Conservation (phyloP, 495 filamentous ascomycete species). For the Aspergillus coremiiformis region DNA sequence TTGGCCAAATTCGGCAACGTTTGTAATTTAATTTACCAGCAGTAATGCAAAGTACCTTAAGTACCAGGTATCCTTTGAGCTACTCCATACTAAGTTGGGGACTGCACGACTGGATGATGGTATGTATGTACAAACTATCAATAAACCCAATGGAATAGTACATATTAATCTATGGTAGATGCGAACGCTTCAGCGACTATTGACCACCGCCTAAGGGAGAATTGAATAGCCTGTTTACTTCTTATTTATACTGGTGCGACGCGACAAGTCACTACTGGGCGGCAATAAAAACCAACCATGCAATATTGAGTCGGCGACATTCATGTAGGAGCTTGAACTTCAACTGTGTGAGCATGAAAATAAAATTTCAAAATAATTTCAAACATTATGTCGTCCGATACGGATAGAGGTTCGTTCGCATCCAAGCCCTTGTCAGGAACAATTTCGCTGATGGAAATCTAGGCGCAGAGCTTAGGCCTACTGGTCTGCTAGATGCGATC, state of each 20-base stretch:
- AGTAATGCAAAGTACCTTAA: neutral
- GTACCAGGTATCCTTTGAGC: no score
- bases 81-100: no score
- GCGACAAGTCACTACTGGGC: neutral
- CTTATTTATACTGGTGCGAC: neutral
- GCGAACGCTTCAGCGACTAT: neutral
- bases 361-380: no score
- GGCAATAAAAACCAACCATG: neutral
- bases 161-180: neutral
- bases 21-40: conserved; percentile 1
- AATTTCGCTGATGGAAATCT: conserved; percentile 4
- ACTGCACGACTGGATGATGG: neutral
- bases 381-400: conserved; percentile 18
- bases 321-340: neutral
- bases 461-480: conserved; percentile 15
- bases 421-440: neutral
- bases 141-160: neutral
- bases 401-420: conserved; percentile 12
- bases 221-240: neutral
- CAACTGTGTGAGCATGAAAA: neutral
- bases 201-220: neutral
- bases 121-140: neutral
- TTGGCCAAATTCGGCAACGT: conserved; percentile 6
- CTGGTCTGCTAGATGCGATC: conserved; percentile 30
- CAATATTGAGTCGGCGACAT: neutral